A percentile compares a stretch with the other conserved stretches of the same genome.
Evolutionary conservation across 1,139 yeast genomes (phyloP).

Genomic region (Geotrichum cucujoidarum): DNA sequence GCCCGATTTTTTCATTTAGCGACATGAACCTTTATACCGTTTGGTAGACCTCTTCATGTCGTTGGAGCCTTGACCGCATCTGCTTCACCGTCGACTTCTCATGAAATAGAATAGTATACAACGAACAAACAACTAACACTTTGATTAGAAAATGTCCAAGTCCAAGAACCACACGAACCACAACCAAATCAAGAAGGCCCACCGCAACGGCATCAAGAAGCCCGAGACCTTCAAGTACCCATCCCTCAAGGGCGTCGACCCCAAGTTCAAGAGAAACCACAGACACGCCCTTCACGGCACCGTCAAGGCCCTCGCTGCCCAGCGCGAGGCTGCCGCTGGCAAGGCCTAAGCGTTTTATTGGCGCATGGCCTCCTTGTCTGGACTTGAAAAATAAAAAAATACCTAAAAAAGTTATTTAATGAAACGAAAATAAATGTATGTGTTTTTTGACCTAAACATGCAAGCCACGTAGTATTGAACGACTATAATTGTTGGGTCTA

Average conservation of each 20-base stretch:
- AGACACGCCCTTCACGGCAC: slow-evolving; percentile 96
- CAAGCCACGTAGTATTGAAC: no score
- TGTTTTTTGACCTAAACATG: no score
- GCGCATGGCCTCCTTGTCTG: background rate
- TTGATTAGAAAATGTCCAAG: slow-evolving; percentile 23
- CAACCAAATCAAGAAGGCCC: slow-evolving; percentile 99
- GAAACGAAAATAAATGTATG: background rate
- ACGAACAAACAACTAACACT: no score
- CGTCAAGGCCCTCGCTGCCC: slow-evolving; percentile 75
- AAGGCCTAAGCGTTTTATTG: slow-evolving; percentile 4
- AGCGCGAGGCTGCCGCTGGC: slow-evolving; percentile 26
- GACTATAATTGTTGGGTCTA: no score
- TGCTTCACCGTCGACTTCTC: no score
- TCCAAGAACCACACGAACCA: slow-evolving; percentile 99
- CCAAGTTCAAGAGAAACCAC: slow-evolving; percentile 99
- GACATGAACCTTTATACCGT: no score
- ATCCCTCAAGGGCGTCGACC: slow-evolving; percentile 96
- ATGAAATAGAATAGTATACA: no score
- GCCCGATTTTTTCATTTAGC: no score
- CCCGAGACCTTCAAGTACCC: slow-evolving; percentile 97
- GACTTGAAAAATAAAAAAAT: background rate
- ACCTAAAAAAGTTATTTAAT: background rate
- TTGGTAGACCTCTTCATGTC: no score
- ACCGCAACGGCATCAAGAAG: slow-evolving; percentile 99
- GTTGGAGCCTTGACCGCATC: no score